A percentile compares a stretch with the other conserved stretches of the same genome.
Conservation (phyloP, 768 basidiomycete genomes). For the Cystobasidium tubakii region DNA sequence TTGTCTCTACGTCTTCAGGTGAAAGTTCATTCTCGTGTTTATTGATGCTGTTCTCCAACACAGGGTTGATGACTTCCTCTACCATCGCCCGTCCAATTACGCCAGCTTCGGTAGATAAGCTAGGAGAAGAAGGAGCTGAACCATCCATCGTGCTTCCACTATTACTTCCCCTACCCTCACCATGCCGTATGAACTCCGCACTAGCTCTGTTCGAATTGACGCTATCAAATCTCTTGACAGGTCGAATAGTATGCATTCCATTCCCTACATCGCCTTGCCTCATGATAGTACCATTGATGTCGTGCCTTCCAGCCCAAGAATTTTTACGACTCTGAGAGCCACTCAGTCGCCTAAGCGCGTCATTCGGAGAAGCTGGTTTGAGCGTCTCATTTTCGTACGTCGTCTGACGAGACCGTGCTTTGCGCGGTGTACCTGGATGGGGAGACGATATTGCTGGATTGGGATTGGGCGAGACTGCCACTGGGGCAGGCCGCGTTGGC, state of each 20-base stretch:
- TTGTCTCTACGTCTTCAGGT: constrained; percentile 75
- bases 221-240: constrained; percentile 84
- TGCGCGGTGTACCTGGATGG: constrained; percentile 21
- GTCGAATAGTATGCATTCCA: constrained; percentile 70
- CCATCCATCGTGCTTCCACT: neutral
- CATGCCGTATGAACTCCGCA: constrained; percentile 62
- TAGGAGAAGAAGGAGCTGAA: neutral
- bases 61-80: constrained; percentile 62
- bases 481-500: neutral
- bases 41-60: constrained; percentile 2
- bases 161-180: constrained; percentile 25
- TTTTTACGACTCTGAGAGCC: constrained; percentile 32
- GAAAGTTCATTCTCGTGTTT: constrained; percentile 45
- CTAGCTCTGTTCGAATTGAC: constrained; percentile 69
- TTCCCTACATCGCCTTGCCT: constrained; percentile 40
- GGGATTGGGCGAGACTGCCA: neutral
- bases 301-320: constrained; percentile 34
- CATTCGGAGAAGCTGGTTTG: constrained; percentile 5
- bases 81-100: constrained; percentile 56
- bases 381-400: constrained; percentile 26
- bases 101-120: neutral
- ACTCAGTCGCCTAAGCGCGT: neutral
- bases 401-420: constrained; percentile 29
- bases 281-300: constrained; percentile 44
- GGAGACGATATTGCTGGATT: neutral